Percentiles rank a stretch among this genome's conserved stretches.
These are phyloP conservation scores for Leccinum olivaceopallidum DNA, from an alignment of 768 basidiomycete genomes.

Conservation along the genomic window DNA sequence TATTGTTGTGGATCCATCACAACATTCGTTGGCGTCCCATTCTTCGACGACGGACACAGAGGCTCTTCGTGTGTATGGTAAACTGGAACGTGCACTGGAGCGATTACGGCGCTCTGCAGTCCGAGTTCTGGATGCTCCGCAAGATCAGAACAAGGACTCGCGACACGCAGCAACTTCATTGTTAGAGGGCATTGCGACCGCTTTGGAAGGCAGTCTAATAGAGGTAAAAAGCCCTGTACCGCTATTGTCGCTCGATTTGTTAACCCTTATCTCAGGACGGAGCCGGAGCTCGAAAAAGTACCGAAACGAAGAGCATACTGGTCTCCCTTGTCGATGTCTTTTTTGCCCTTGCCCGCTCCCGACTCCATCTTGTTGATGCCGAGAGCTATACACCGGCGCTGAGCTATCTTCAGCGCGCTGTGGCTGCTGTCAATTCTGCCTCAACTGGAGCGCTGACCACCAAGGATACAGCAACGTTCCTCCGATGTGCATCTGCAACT, in stretches of 20 bases:
- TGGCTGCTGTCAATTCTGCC: constrained; percentile 23
- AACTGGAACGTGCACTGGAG: constrained; percentile 63
- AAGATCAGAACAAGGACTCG: constrained; percentile 9
- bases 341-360: constrained; percentile 52
- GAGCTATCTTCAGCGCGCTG: constrained; percentile 47
- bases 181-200: constrained; percentile 37
- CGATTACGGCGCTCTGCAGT: constrained; percentile 52
- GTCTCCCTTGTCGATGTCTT: constrained; percentile 54
- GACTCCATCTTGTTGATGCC: constrained; percentile 40
- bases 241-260: neutral
- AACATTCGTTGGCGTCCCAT: neutral
- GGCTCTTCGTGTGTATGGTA: constrained; percentile 41
- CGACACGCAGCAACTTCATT: constrained; percentile 28
- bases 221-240: constrained; percentile 22
- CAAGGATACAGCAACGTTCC: constrained; percentile 47
- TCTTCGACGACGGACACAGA: constrained; percentile 11
- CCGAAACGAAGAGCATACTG: constrained; percentile 36
- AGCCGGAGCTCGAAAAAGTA: neutral
- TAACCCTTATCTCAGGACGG: constrained; percentile 6
- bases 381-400: constrained; percentile 49
- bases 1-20: neutral
- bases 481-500: constrained; percentile 70
- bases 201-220: constrained; percentile 33
- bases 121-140: constrained; percentile 44
- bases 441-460: constrained; percentile 8